These are phyloP conservation scores for Adansonia grandidieri DNA, from an alignment of 441 rosid genomes.

Conservation along the genomic window DNA sequence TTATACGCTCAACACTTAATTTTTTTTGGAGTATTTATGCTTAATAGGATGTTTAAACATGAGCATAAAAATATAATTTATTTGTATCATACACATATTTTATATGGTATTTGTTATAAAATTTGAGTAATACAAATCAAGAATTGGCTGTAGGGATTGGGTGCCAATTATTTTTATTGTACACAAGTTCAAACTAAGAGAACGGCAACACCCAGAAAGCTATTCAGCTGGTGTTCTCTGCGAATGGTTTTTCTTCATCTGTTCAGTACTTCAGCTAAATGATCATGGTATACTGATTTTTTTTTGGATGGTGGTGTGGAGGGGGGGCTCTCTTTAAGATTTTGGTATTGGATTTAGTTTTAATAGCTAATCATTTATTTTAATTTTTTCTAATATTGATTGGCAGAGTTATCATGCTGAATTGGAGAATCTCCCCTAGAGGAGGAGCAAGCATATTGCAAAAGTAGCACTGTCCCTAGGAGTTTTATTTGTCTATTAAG, in stretches of 20 bases:
- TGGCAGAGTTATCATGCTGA: conserved; percentile 58
- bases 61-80: no score
- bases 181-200: conserved; percentile 25
- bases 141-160: no score
- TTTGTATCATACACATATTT: no score
- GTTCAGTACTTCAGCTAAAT: conserved; percentile 58
- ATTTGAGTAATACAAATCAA: no score
- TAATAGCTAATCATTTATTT: background rate
- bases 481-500: conserved; percentile 54
- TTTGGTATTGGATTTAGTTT: background rate
- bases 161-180: no score
- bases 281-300: conserved; percentile 58
- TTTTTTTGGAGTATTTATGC: no score
- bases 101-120: no score
- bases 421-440: conserved; percentile 36
- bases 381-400: background rate
- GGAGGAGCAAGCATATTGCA: conserved; percentile 33
- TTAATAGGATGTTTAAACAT: no score
- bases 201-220: conserved; percentile 46
- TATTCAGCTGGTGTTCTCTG: conserved; percentile 52
- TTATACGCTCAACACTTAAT: no score
- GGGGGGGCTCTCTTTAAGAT: background rate
- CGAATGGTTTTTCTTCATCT: conserved; percentile 74
- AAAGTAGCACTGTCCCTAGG: conserved; percentile 44
- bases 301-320: background rate